These are phyloP conservation scores for Epichloe bromicola DNA, from an alignment of 2,329 filamentous ascomycete species.

Conservation along the genomic window DNA sequence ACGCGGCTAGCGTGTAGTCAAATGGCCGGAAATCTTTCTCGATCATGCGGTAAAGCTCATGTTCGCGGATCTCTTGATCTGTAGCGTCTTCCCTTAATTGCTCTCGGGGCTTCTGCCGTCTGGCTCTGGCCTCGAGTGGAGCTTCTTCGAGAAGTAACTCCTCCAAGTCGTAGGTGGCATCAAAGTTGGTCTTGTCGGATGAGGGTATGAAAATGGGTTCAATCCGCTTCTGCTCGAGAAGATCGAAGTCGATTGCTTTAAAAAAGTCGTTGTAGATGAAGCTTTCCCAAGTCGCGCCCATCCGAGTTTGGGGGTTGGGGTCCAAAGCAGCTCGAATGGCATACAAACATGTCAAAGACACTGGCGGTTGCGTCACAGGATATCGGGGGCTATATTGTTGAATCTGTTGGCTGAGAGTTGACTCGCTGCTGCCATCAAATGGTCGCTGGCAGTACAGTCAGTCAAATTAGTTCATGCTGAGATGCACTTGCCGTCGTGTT, in stretches of 20 bases:
- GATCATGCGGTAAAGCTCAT: slow-evolving; percentile 88
- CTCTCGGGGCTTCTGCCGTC: slow-evolving; percentile 86
- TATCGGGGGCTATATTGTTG: slow-evolving; percentile 72
- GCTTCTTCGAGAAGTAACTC: slow-evolving; percentile 89
- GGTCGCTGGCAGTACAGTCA: slow-evolving; percentile 51
- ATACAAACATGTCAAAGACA: slow-evolving; percentile 77
- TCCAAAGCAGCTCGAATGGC: slow-evolving; percentile 77
- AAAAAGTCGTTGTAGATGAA: slow-evolving; percentile 90
- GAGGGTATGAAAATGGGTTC: slow-evolving; percentile 87
- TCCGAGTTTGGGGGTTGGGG: slow-evolving; percentile 63
- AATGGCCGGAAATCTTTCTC: slow-evolving; percentile 90
- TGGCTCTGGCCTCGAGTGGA: slow-evolving; percentile 79
- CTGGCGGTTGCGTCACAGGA: slow-evolving; percentile 83
- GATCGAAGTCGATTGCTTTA: slow-evolving; percentile 67
- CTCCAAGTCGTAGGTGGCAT: slow-evolving; percentile 94
- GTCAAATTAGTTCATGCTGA: neutral
- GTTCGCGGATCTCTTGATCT: slow-evolving; percentile 85
- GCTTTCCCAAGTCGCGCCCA: slow-evolving; percentile 75
- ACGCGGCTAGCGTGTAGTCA: slow-evolving; percentile 78
- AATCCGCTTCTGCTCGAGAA: slow-evolving; percentile 74
- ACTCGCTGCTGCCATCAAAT: slow-evolving; percentile 82
- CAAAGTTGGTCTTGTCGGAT: slow-evolving; percentile 97
- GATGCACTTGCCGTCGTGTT: neutral
- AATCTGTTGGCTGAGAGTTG: slow-evolving; percentile 67
- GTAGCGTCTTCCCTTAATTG: slow-evolving; percentile 88